Evolutionary conservation across 164 flowering plant genomes (phyloP), one percentile per base, ranked within the genome.

Genomic region (Cinnamomum micranthum): DNA sequence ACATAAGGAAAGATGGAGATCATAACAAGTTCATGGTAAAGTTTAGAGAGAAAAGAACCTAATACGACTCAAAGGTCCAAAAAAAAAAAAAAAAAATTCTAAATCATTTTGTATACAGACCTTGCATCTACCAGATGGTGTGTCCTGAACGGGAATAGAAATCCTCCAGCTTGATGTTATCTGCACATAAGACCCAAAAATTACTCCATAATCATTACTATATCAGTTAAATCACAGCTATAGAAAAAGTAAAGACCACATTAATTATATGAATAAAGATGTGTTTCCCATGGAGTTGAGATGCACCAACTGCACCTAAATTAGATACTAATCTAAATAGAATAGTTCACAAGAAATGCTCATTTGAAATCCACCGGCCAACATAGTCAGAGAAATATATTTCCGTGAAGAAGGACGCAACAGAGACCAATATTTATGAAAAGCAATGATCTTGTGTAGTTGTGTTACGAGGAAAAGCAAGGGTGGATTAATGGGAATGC

Each of bases 131-230:
- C 71, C 50, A 52, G 86, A 68, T 59, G 80, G 78, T 6, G 31
- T 60, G 22, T 74, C 70, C 77, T 76, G 76, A 74, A 79, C 25
- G 68, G 73, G 41, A 74, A 79, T 74, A 75, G 73, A 31, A 24
- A 79, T 63, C 33, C 78, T 78, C 90, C 87, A 89, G 77, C 84
- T 84, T 64, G 79, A 71, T 22, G 85, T 69, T 77, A 81, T 82
- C 95, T 91, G 88, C 81, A 85, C 6, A 77, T 31, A 19, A 41
- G 47, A 41, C 10, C 50, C 41, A 65, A 66, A 15, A 62, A n/a
- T 60, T 66, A 69, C 50, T 69, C 58, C 22, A 17, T 22, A 70
- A 19, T 59, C 23, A 22, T 24, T 52, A 51, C 13, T 6, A 50
- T 47, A 41, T 33, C 9, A 60, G 67, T 73, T 35, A 14, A 66